Evolutionary conservation across 2,329 filamentous ascomycete species (phyloP).

Genomic region (Cercospora sp.): DNA sequence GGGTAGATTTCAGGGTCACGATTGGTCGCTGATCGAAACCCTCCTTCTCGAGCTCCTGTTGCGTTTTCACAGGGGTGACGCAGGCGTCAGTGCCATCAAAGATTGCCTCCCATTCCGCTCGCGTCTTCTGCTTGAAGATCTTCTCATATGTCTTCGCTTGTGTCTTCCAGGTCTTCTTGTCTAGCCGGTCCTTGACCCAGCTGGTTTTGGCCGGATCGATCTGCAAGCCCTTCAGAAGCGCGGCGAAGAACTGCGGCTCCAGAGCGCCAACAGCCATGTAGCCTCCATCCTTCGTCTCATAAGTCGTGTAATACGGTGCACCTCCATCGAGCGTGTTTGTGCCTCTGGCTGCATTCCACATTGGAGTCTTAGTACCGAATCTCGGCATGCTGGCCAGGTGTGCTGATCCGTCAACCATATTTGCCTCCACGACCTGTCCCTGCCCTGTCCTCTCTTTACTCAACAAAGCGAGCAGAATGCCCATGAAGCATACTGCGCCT

Average conservation of each 20-base stretch:
- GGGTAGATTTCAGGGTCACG: constrained; percentile 69
- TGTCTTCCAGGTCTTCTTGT: constrained; percentile 67
- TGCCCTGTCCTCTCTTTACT: constrained; percentile 62
- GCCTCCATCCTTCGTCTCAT: constrained; percentile 75
- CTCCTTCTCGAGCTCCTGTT: constrained; percentile 66
- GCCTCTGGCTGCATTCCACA: constrained; percentile 67
- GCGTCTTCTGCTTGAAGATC: constrained; percentile 68
- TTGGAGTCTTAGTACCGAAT: constrained; percentile 61
- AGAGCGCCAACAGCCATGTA: constrained; percentile 86
- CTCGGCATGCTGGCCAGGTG: constrained; percentile 80
- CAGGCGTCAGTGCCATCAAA: constrained; percentile 94
- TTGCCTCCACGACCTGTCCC: constrained; percentile 90
- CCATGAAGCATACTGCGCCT: constrained; percentile 77
- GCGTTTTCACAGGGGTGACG: constrained; percentile 81
- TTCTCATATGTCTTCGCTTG: constrained; percentile 62
- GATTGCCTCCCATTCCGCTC: constrained; percentile 77
- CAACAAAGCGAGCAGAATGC: constrained; percentile 77
- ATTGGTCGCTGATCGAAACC: constrained; percentile 69
- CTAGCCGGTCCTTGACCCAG: constrained; percentile 54
- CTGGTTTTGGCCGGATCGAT: constrained; percentile 48
- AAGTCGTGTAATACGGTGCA: constrained; percentile 85
- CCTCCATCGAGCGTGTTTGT: constrained; percentile 80
- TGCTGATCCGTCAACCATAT: constrained; percentile 89
- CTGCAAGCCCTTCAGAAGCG: constrained; percentile 66
- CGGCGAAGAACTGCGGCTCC: constrained; percentile 80